phyloP scores from a whole-genome alignment of 768 basidiomycete species.

The Agaricus subrufescens region DNA sequence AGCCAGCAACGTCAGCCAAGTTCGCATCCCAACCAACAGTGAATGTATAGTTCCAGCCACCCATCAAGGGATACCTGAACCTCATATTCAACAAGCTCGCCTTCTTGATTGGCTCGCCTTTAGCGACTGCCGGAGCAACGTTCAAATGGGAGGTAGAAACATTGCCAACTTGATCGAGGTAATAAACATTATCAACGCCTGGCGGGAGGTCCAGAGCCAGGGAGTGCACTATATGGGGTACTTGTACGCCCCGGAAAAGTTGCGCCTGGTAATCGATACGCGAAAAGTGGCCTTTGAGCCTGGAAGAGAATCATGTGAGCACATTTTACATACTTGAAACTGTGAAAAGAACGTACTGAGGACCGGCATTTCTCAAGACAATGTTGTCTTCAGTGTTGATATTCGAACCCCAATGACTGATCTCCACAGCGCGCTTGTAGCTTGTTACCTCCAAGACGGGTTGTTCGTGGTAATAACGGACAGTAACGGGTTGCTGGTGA shows the following conservation, averaged over 20 bases:
- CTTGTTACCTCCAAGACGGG: conserved; percentile 75
- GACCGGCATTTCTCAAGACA: conserved; percentile 83
- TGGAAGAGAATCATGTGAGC: conserved; percentile 26
- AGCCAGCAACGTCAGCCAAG: conserved; percentile 65
- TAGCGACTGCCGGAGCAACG: conserved; percentile 56
- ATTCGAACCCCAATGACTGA: conserved; percentile 97
- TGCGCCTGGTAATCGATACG: conserved; percentile 84
- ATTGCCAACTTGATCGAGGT: conserved; percentile 90
- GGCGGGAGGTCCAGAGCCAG: conserved; percentile 80
- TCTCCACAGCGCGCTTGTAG: conserved; percentile 76
- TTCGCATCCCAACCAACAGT: conserved; percentile 94
- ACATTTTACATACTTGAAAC: neutral
- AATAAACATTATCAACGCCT: conserved; percentile 79
- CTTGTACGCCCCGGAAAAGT: conserved; percentile 58
- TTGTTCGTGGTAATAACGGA: conserved; percentile 82
- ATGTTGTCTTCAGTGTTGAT: conserved; percentile 91
- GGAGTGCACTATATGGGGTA: conserved; percentile 67
- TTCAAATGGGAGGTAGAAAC: conserved; percentile 92
- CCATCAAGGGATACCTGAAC: conserved; percentile 90
- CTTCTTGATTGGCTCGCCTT: conserved; percentile 45
- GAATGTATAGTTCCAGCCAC: conserved; percentile 97
- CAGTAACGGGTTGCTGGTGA: conserved; percentile 58
- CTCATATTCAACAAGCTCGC: conserved; percentile 74
- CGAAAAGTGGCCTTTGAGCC: conserved; percentile 94
- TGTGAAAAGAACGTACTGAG: conserved; percentile 53